Conservation (phyloP, 805 yeast species). For the Kazachstania kunashirensis region DNA sequence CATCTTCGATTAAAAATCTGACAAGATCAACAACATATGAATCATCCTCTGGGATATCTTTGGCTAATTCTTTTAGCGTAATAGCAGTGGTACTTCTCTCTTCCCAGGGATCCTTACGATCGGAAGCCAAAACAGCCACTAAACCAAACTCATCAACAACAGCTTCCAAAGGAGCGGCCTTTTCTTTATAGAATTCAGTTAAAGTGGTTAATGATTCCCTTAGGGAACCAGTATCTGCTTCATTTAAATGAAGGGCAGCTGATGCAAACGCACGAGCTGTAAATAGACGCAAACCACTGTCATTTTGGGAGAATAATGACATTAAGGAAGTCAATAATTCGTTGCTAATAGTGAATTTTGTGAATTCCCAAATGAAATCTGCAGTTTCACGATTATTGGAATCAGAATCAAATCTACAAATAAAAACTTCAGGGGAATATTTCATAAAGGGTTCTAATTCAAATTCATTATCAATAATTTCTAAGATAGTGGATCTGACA, state of each 20-base stretch:
- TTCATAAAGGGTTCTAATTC: conserved; percentile 34
- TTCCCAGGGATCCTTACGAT: conserved; percentile 73
- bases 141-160: conserved; percentile 73
- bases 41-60: conserved; percentile 31
- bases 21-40: conserved; percentile 46
- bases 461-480: conserved; percentile 78
- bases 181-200: conserved; percentile 46
- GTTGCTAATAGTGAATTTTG: conserved; percentile 33
- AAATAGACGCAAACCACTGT: conserved; percentile 63
- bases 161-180: conserved; percentile 67
- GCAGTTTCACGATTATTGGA: conserved; percentile 56
- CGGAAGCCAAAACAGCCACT: conserved; percentile 49
- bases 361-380: conserved; percentile 77
- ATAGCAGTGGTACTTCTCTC: conserved; percentile 74
- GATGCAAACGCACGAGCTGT: conserved; percentile 57
- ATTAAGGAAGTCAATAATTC: conserved; percentile 39
- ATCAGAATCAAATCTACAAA: conserved; percentile 67
- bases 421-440: conserved; percentile 64
- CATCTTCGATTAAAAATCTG: conserved; percentile 48
- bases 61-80: conserved; percentile 48
- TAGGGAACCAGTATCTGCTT: conserved; percentile 23
- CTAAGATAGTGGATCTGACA: conserved; percentile 72
- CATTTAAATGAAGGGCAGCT: conserved; percentile 38
- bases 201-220: conserved; percentile 35
- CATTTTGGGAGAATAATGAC: conserved; percentile 42